phyloP scores from a whole-genome alignment of 768 basidiomycete genomes.

The Termitomyces sp. region DNA sequence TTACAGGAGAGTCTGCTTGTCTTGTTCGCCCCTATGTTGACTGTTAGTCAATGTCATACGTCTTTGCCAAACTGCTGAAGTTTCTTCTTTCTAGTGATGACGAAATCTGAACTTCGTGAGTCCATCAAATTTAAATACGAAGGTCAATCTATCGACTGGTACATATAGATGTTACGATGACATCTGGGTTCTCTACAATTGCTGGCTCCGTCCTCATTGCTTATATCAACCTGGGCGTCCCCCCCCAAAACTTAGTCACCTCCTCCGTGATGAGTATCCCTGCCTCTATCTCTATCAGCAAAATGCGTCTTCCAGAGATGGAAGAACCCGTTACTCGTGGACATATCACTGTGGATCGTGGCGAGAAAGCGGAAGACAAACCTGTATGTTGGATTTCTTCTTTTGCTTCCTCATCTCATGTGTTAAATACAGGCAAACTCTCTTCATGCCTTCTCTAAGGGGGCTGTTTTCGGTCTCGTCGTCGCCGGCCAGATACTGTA shows the following conservation, averaged over 20 bases:
- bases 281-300: slow-evolving; percentile 89
- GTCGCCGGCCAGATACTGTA: slow-evolving; percentile 87
- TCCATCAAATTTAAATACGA: slow-evolving; percentile 2
- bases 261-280: slow-evolving; percentile 95
- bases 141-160: background rate
- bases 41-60: slow-evolving; percentile 23
- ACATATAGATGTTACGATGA: slow-evolving; percentile 66
- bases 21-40: slow-evolving; percentile 82
- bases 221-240: slow-evolving; percentile 77
- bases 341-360: slow-evolving; percentile 74
- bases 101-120: slow-evolving; percentile 73
- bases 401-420: background rate
- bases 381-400: slow-evolving; percentile 35
- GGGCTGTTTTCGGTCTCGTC: slow-evolving; percentile 78
- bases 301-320: slow-evolving; percentile 78
- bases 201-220: slow-evolving; percentile 86
- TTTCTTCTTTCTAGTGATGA: slow-evolving; percentile 48
- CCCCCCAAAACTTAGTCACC: slow-evolving; percentile 75
- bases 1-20: slow-evolving; percentile 70
- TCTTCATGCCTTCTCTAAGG: slow-evolving; percentile 84
- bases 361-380: slow-evolving; percentile 46
- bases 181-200: slow-evolving; percentile 91
- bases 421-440: slow-evolving; percentile 49
- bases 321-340: slow-evolving; percentile 88
- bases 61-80: background rate